A percentile compares a stretch with the other conserved stretches of the same genome.
These are phyloP conservation scores for Brasenia schreberi DNA, from an alignment of 164 flowering plant genomes.

Conservation along the genomic window DNA sequence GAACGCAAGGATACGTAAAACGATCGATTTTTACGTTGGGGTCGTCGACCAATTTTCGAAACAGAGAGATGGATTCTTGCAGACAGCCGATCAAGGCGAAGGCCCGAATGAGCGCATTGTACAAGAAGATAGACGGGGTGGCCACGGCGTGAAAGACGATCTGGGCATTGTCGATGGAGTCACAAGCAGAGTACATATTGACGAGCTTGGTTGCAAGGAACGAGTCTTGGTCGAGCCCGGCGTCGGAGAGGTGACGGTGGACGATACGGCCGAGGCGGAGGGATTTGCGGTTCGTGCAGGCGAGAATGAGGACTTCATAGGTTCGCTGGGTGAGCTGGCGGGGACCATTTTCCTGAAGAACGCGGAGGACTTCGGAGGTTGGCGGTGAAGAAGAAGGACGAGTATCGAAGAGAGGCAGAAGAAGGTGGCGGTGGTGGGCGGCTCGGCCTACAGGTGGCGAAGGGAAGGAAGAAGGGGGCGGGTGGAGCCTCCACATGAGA, in stretches of 20 bases:
- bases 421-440: no score
- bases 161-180: conserved; percentile 38
- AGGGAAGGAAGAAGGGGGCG: no score
- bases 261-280: conserved; percentile 35
- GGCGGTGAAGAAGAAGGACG: no score
- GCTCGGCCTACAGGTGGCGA: no score
- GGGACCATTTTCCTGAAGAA: not conserved
- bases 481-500: no score
- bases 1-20: conserved; percentile 64
- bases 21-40: conserved; percentile 41
- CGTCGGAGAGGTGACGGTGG: conserved; percentile 34
- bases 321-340: conserved; percentile 51
- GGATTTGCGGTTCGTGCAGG: conserved; percentile 32
- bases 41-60: conserved; percentile 33
- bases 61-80: conserved; percentile 39
- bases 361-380: not conserved
- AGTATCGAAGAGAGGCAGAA: no score
- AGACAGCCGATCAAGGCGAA: conserved; percentile 52
- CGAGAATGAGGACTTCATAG: conserved; percentile 56
- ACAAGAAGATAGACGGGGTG: conserved; percentile 47
- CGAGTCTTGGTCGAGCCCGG: conserved; percentile 64
- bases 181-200: conserved; percentile 42
- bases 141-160: conserved; percentile 60
- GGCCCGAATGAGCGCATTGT: conserved; percentile 73
- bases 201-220: conserved; percentile 84